phyloP scores from a whole-genome alignment of 345 rosid genomes.

The Rhodamnia rubescens region DNA sequence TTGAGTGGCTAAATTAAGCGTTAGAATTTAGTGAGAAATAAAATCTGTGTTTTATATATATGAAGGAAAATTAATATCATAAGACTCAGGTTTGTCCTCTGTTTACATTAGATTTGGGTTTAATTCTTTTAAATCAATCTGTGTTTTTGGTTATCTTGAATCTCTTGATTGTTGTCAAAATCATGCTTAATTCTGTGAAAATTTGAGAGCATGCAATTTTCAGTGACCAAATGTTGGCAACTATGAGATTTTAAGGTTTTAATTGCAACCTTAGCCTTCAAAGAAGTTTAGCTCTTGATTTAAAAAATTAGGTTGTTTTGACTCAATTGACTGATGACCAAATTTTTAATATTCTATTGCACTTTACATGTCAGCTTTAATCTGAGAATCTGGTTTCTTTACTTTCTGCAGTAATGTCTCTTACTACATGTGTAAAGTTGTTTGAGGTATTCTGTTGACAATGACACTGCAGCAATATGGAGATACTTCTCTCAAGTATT shows the following conservation, averaged over 20 bases:
- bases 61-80: neutral
- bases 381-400: neutral
- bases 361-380: neutral
- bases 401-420: neutral
- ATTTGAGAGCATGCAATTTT: neutral
- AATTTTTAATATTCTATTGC: neutral
- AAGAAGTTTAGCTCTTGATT: neutral
- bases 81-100: neutral
- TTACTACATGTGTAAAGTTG: neutral
- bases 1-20: neutral
- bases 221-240: neutral
- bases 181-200: neutral
- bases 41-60: neutral
- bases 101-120: neutral
- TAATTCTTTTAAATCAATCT: neutral
- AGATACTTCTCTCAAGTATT: neutral
- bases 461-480: neutral
- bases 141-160: neutral
- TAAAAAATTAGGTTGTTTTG: neutral
- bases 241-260: neutral
- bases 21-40: neutral
- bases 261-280: neutral
- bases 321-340: neutral
- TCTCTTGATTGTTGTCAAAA: neutral
- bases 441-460: neutral